Base-by-base conservation (phyloP, 306 rosid genomes). In the Trifolium pratense region DNA sequence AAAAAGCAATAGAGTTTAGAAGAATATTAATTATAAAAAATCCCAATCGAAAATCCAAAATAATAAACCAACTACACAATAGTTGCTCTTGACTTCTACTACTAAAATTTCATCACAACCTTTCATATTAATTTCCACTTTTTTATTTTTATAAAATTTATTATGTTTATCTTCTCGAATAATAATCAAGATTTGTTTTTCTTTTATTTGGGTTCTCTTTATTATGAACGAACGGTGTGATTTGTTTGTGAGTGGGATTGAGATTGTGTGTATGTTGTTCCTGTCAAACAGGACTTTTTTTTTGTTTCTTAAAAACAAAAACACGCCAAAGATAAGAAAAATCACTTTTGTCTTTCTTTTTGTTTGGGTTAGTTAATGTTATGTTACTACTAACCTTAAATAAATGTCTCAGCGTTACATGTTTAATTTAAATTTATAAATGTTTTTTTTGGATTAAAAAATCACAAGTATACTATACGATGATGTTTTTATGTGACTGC, bases 101-200 rank as follows among this genome's bases (percentile, higher is more conserved):
- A 70, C 86, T 62, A 82, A 56, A 85, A 86, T 83, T 80, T 93
- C 86, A 82, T 86, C 87, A 81, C 86, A 84, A 81, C 89, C 87
- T 83, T 88, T 87, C 90, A 80, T 80, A 52, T 82, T 89, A 84
- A 79, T 84, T 73, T 36, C 48, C 78, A 17, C 68, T 81, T 79
- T 68, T 49, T 2, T 42, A 23, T 11, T 43, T 43, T 43, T 43
- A 43, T 11, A 21, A 69, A 31, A 60, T 73, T 79, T 48, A 58
- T 59, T 59, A 59, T 59, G 21, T 68, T 74, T 51, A 56, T 66
- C 56, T 64, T 62, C 39, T 39, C 18, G 61, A 73, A 79, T 79
- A 76, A 45, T 75, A 79, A 79, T 68, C 57, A 26, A 26, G 62
- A 42, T 78, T 71, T 58, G 40, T 64, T 60, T 74, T 68, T 63